These are phyloP conservation scores for Gentiana dahurica DNA, from an alignment of 257 asterid species.

Conservation along the genomic window DNA sequence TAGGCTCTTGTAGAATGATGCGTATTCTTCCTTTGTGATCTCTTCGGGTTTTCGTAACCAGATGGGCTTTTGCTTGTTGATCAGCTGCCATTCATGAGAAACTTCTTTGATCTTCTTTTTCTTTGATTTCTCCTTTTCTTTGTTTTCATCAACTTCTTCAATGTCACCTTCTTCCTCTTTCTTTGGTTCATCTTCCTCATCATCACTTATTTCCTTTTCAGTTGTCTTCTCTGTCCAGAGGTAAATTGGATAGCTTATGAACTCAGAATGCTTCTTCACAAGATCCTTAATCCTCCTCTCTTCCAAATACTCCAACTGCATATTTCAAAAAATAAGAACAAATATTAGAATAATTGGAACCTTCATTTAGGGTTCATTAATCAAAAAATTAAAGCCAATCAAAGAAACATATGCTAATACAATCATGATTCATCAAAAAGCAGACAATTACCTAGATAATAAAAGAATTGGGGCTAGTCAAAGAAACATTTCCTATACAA, in stretches of 20 bases:
- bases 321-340: too few species aligned
- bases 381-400: too few species aligned
- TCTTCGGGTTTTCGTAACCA: conserved; percentile 62
- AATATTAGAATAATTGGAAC: too few species aligned
- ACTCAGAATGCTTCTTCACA: conserved; percentile 49
- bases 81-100: conserved; percentile 40
- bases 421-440: too few species aligned
- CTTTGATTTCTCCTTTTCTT: conserved; percentile 38
- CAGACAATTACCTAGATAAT: too few species aligned
- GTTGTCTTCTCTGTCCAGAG: conserved; percentile 51
- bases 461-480: background rate
- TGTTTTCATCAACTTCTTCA: conserved; percentile 44
- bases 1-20: conserved; percentile 49
- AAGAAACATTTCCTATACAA: background rate
- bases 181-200: conserved; percentile 46
- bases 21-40: conserved; percentile 48
- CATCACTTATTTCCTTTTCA: conserved; percentile 51
- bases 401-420: too few species aligned
- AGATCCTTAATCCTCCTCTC: conserved; percentile 50
- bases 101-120: conserved; percentile 52
- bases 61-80: conserved; percentile 50
- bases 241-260: conserved; percentile 48
- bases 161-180: conserved; percentile 52
- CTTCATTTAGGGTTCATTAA: too few species aligned
- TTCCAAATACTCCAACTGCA: conserved; percentile 48